Evolutionary conservation across 768 basidiomycete genomes (phyloP).

Genomic region (Rhizopogon sp.): DNA sequence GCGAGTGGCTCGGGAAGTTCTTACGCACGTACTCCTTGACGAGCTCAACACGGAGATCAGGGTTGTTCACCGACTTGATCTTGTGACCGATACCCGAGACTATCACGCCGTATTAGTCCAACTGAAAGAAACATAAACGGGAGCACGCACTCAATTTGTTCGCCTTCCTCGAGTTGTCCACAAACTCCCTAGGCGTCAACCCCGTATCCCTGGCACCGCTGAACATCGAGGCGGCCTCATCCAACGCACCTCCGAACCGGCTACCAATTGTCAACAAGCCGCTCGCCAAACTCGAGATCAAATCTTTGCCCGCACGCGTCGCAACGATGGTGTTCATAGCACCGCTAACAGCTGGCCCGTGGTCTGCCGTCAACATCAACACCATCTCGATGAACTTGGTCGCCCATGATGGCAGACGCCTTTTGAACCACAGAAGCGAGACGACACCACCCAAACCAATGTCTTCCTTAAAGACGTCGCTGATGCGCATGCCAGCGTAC

Average conservation of each 20-base stretch:
- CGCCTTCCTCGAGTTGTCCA: conserved; percentile 86
- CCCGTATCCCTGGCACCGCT: conserved; percentile 86
- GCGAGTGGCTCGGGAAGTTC: conserved; percentile 91
- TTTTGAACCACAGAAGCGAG: conserved; percentile 96
- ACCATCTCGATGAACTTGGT: conserved; percentile 99
- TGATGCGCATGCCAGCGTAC: conserved; percentile 98
- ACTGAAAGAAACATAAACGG: neutral
- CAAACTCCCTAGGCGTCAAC: conserved; percentile 96
- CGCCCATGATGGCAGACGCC: conserved; percentile 85
- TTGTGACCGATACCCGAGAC: conserved; percentile 99
- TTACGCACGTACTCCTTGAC: conserved; percentile 95
- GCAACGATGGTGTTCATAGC: conserved; percentile 99
- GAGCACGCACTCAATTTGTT: conserved; percentile 84
- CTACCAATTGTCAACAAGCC: conserved; percentile 97
- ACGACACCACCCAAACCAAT: conserved; percentile 97
- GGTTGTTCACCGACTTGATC: conserved; percentile 98
- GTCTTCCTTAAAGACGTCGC: conserved; percentile 97
- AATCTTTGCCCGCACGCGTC: conserved; percentile 97
- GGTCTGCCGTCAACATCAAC: conserved; percentile 97
- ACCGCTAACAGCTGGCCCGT: conserved; percentile 95
- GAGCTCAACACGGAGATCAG: conserved; percentile 86
- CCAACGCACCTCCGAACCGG: conserved; percentile 97
- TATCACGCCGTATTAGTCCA: conserved; percentile 19
- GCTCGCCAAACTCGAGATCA: conserved; percentile 93
- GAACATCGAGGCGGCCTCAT: conserved; percentile 97